A percentile compares a stretch with the other conserved stretches of the same genome.
Evolutionary conservation across 306 rosid species (phyloP).

Genomic region (Gleditsia sinensis): DNA sequence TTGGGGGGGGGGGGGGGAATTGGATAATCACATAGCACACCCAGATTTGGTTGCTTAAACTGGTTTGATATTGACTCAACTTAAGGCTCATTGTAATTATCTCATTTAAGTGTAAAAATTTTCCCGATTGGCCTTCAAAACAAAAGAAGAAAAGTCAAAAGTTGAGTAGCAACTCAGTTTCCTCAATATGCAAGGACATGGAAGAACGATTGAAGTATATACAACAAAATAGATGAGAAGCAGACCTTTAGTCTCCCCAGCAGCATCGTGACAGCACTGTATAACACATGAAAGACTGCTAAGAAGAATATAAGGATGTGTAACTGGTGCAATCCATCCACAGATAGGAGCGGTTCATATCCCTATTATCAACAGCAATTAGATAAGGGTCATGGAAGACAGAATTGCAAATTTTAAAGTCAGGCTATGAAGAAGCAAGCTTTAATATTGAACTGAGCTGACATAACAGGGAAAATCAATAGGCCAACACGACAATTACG

Average conservation of each 20-base stretch:
- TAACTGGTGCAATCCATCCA: constrained; percentile 84
- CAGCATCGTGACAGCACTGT: constrained; percentile 90
- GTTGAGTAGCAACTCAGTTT: neutral
- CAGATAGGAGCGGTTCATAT: constrained; percentile 69
- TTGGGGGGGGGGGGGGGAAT: too few species aligned
- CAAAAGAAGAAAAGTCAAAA: neutral
- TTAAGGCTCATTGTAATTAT: neutral
- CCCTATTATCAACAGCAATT: constrained; percentile 59
- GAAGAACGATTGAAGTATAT: constrained; percentile 8
- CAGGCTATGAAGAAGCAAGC: neutral
- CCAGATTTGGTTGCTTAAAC: neutral
- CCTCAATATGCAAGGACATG: neutral
- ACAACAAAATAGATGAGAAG: neutral
- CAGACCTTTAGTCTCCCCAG: constrained; percentile 95
- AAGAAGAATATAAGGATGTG: constrained; percentile 96
- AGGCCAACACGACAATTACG: neutral
- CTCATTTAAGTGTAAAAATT: neutral
- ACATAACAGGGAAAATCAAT: neutral
- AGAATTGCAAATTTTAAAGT: neutral
- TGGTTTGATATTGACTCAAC: neutral
- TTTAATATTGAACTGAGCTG: neutral
- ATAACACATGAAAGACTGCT: constrained; percentile 81
- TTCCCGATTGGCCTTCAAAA: neutral
- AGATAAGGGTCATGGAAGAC: neutral
- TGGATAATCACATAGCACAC: too few species aligned